A percentile compares a stretch with the other conserved stretches of the same genome.
These are phyloP conservation scores for Stygiomarasmius scandens DNA, from an alignment of 1,284 basidiomycete species.

Conservation along the genomic window DNA sequence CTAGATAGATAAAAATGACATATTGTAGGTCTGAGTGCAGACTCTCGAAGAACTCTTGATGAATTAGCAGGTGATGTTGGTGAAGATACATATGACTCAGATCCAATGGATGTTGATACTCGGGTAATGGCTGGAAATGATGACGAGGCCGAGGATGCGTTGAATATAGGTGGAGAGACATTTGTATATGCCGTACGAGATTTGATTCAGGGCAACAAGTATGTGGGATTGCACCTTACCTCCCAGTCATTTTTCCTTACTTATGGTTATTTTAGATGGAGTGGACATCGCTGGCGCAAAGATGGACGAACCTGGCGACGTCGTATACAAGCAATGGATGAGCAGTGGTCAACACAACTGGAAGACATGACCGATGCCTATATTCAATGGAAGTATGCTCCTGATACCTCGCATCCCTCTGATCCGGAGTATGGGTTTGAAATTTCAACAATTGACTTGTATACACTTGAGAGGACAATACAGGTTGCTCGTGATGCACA, in stretches of 20 bases:
- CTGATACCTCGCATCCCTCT: not conserved
- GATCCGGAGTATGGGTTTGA: not conserved
- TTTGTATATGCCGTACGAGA: conserved; percentile 1
- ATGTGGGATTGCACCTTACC: not conserved
- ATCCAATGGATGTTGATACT: too few species aligned
- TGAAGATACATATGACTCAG: too few species aligned
- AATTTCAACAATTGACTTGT: not conserved
- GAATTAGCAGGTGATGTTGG: too few species aligned
- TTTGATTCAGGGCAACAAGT: not conserved
- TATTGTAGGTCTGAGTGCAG: too few species aligned
- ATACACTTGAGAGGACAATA: not conserved
- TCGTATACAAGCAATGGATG: not conserved
- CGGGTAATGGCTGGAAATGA: too few species aligned
- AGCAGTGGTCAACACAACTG: not conserved
- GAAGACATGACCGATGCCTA: not conserved
- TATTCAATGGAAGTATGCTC: not conserved
- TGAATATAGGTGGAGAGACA: not conserved
- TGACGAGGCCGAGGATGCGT: too few species aligned
- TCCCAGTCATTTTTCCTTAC: not conserved
- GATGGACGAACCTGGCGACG: not conserved
- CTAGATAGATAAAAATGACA: too few species aligned
- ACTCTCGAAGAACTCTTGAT: too few species aligned
- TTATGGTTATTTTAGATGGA: not conserved
- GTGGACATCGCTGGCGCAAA: not conserved
- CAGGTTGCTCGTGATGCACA: not conserved